Evolutionary conservation across 192 early-diverging fungal genomes (phyloP), one percentile per base, ranked within the genome.

Genomic region (Pilobolus umbonatus): DNA sequence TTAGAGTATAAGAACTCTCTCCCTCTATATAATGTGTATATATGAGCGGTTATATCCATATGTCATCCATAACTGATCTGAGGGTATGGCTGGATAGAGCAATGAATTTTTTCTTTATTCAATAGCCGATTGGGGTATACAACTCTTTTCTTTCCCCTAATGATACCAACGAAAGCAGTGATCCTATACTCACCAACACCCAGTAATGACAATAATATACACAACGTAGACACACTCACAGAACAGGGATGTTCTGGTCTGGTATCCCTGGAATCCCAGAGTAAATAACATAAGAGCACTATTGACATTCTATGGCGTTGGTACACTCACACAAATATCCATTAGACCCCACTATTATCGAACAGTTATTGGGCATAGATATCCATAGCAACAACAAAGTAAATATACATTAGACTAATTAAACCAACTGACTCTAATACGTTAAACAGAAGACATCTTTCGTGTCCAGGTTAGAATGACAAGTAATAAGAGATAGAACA

Each of bases 121-220:
- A 22, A 17, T 24, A 45, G 44, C 19, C 21, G 14, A 21, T 24
- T 45, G 17, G n/a, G 7, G 2, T 44, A 21, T 17, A n/a, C 17
- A 8, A n/a, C 39, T 42, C 39, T 42, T 15, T 42, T 12, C 19
- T 42, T 12, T 42, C 19, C n/a, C 19, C 14, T 42, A 17, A 42
- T 42, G 39, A 42, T 42, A 42, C 55, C 55, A 14, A 38, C 40
- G 26, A 56, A 43, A 25, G 55, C 55, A 26, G 22, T 56, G 26
- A 56, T 56, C 26, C 6, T 56, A 4, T 56, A 56, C 17, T 54
- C 34, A 10, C 34, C 52, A 14, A 38, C 22, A 26, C 34, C 52
- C 11, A n/a, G n/a, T n/a, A n/a, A n/a, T n/a, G 35, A 54, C 15
- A 17, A 29, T 1, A 14, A 17, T 5, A 56, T 39, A 11, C 55